A percentile compares a stretch with the other conserved stretches of the same genome.
phyloP scores from a whole-genome alignment of 2,329 filamentous ascomycete genomes.

The Leptographium procerum region DNA sequence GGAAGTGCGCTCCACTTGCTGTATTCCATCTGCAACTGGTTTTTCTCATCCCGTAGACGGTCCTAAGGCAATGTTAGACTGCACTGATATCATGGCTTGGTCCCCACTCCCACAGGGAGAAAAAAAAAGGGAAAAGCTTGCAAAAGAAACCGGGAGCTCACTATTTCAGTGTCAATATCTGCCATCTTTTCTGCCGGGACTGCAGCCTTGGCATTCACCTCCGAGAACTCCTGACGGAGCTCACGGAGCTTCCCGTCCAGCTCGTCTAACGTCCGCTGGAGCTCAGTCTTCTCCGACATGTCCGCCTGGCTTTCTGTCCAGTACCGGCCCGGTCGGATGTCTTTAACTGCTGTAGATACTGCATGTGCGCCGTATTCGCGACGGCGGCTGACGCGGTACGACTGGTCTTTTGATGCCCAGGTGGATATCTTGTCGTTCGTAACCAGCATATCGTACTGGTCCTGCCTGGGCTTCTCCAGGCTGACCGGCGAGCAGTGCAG shows the following conservation, averaged over 20 bases:
- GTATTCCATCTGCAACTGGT: constrained; percentile 51
- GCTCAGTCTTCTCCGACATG: constrained; percentile 46
- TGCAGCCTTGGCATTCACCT: constrained; percentile 25
- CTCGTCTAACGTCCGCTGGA: constrained; percentile 42
- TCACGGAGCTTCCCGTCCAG: constrained; percentile 22
- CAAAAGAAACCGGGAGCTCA: constrained; percentile 17
- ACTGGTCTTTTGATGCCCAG: constrained; percentile 58
- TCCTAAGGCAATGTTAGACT: constrained; percentile 23
- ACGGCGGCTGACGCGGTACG: constrained; percentile 56
- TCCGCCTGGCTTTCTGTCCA: constrained; percentile 77
- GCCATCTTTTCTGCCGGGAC: constrained; percentile 25
- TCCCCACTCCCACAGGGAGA: neutral
- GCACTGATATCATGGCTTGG: too few species aligned
- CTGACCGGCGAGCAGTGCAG: constrained; percentile 60
- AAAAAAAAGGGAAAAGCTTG: neutral
- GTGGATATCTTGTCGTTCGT: constrained; percentile 44
- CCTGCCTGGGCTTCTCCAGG: constrained; percentile 49
- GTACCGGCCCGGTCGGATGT: constrained; percentile 47
- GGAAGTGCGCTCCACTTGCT: constrained; percentile 57
- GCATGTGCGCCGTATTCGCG: constrained; percentile 70
- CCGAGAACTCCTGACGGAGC: constrained; percentile 22
- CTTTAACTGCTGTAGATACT: constrained; percentile 55
- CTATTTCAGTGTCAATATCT: constrained; percentile 33
- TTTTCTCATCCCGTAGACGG: constrained; percentile 50
- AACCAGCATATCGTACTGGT: constrained; percentile 56